Percentiles rank a stretch among this genome's conserved stretches.
Evolutionary conservation across 2,329 filamentous ascomycete genomes (phyloP).

Genomic region (Ascochyta koolunga): DNA sequence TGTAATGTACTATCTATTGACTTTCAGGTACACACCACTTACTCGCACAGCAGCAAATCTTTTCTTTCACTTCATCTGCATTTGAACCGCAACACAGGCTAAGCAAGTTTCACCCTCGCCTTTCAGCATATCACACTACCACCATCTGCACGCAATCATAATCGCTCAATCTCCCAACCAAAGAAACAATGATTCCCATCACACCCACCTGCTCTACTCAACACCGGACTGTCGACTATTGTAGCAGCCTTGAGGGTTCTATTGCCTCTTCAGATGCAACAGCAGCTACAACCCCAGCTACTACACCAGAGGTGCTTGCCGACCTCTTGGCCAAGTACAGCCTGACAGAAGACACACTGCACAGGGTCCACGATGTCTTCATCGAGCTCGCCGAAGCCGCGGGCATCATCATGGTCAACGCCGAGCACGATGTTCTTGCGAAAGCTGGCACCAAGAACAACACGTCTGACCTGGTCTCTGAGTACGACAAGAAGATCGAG

Average conservation of each 20-base stretch:
- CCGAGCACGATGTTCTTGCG: slow-evolving; percentile 35
- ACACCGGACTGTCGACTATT: background rate
- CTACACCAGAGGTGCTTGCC: slow-evolving; percentile 20
- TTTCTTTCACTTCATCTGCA: background rate
- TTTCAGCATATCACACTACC: background rate
- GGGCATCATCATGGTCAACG: slow-evolving; percentile 43
- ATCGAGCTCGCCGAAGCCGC: slow-evolving; percentile 35
- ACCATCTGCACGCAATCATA: background rate
- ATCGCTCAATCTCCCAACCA: background rate
- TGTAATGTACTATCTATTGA: too few relatives aligned
- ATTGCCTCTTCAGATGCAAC: slow-evolving; percentile 16
- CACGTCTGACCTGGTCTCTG: slow-evolving; percentile 60
- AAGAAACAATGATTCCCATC: background rate
- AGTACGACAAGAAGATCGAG: slow-evolving; percentile 62
- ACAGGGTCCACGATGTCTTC: slow-evolving; percentile 25
- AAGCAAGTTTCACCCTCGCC: background rate
- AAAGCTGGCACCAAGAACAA: slow-evolving; percentile 41
- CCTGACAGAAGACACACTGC: slow-evolving; percentile 20
- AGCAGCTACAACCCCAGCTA: slow-evolving; percentile 6
- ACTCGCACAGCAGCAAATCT: background rate
- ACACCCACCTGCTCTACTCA: background rate
- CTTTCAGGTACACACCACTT: too few relatives aligned
- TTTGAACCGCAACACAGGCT: background rate
- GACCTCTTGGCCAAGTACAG: slow-evolving; percentile 23
- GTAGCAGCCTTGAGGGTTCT: slow-evolving; percentile 6